Conservation (phyloP, 768 basidiomycete genomes). For the Suillus discolor region DNA sequence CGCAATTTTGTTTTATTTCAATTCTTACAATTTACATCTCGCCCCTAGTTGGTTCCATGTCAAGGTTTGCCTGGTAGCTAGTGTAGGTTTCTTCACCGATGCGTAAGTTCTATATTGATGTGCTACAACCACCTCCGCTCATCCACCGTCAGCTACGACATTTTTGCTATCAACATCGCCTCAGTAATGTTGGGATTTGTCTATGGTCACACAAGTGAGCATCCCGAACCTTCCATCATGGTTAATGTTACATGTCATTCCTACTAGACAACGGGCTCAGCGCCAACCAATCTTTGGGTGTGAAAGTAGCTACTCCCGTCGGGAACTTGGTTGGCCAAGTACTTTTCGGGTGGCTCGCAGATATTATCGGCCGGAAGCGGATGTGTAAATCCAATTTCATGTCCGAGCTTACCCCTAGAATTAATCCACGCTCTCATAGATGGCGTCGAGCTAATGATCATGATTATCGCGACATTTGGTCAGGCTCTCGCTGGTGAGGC, state of each 20-base stretch:
- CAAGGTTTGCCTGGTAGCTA: conserved; percentile 69
- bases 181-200: conserved; percentile 83
- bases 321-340: conserved; percentile 78
- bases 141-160: conserved; percentile 54
- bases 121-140: background rate
- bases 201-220: conserved; percentile 47
- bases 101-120: conserved; percentile 44
- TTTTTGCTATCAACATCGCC: conserved; percentile 90
- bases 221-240: background rate
- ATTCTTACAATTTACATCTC: conserved; percentile 6
- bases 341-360: conserved; percentile 81
- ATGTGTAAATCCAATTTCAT: conserved; percentile 61
- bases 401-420: background rate
- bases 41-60: conserved; percentile 77
- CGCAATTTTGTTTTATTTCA: background rate
- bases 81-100: conserved; percentile 92
- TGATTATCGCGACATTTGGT: conserved; percentile 77
- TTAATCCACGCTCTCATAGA: conserved; percentile 28
- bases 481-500: conserved; percentile 75
- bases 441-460: conserved; percentile 69
- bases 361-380: conserved; percentile 72
- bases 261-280: conserved; percentile 32
- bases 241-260: conserved; percentile 1
- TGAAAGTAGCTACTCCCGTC: conserved; percentile 78
- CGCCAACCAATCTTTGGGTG: conserved; percentile 68